Base-by-base conservation (phyloP, 495 filamentous ascomycete genomes). In the Penicillium cinerascens region DNA sequence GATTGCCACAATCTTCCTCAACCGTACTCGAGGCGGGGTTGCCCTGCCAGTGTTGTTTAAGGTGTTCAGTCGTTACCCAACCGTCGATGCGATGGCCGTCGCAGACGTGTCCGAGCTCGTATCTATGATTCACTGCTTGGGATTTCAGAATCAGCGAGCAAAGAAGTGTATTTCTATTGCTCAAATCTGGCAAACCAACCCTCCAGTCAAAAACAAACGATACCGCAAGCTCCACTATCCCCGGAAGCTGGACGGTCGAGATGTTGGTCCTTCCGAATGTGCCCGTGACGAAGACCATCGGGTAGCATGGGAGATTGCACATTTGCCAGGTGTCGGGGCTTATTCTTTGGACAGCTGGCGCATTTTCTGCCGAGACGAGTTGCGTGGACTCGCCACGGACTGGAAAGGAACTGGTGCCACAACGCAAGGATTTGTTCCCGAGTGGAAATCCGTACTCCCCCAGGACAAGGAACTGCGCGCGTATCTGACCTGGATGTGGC, bases 291-390 rank as follows among this genome's bases (percentile, higher is more conserved):
- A 71, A 38, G 64, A 79, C 52, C 52, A 50, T 9, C 70, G 77
- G 15, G 65, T 73, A 3, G 87, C 81, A 5, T 95, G 90, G 87
- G 92, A 97, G 58, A 84, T 96, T 51, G 92, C 85, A 0, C 88
- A 95, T 64, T 62, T 97, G 33, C 89, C 91, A 0, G 86, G 88
- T n/a, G 70, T 83, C 6, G 92, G 93, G 2, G 79, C 84, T 1
- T 97, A 97, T 67, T 88, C 91, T 0, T 69, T 95, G 35, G 92
- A 97, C 66, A 90, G 86, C 52, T 97, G 91, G 89, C 80, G 93
- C 4, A 96, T 97, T 48, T 97, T 97, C 66, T 95, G 90, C 60
- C 79, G 92, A 1, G 92, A 97, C 66, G 76, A 77, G 41, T 64
- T 96, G 26, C 75, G 91, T 2, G 85, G 81, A 0, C 51, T 81